Conservation (phyloP, 306 rosid genomes). For the Corylus avellana region DNA sequence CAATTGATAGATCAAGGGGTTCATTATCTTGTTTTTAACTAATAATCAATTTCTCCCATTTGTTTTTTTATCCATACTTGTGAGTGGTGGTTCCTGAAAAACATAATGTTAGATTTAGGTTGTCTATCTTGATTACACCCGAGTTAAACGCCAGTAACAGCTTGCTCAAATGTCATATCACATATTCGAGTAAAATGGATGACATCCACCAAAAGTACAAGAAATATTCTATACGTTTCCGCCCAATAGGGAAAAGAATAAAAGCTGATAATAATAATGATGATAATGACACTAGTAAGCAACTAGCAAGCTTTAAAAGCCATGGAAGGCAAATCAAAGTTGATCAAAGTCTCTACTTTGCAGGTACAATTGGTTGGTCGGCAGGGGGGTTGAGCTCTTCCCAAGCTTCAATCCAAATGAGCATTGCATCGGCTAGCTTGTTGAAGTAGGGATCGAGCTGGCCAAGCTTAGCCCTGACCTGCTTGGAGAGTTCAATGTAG, state of each 20-base stretch:
- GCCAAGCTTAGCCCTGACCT: conserved; percentile 69
- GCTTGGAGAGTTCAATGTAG: conserved; percentile 87
- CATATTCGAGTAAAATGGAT: no score
- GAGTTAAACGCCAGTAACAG: neutral
- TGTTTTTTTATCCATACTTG: neutral
- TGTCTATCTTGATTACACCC: neutral
- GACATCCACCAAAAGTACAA: no score
- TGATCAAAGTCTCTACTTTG: conserved; percentile 29
- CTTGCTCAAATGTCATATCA: no score
- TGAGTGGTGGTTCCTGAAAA: neutral
- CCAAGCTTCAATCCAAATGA: conserved; percentile 95
- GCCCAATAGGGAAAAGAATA: no score
- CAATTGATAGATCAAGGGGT: neutral
- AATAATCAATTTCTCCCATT: neutral
- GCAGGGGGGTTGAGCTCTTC: conserved; percentile 62
- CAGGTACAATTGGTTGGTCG: conserved; percentile 35
- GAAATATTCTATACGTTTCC: no score
- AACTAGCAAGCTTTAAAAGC: no score
- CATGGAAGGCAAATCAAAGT: no score
- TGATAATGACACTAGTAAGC: neutral
- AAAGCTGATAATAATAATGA: no score
- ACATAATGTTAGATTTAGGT: neutral
- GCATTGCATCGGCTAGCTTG: conserved; percentile 87
- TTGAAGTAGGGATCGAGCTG: conserved; percentile 60
- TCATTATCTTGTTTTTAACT: neutral